Conservation (phyloP, 2,329 filamentous ascomycete species). For the Aspergillus ibericus region DNA sequence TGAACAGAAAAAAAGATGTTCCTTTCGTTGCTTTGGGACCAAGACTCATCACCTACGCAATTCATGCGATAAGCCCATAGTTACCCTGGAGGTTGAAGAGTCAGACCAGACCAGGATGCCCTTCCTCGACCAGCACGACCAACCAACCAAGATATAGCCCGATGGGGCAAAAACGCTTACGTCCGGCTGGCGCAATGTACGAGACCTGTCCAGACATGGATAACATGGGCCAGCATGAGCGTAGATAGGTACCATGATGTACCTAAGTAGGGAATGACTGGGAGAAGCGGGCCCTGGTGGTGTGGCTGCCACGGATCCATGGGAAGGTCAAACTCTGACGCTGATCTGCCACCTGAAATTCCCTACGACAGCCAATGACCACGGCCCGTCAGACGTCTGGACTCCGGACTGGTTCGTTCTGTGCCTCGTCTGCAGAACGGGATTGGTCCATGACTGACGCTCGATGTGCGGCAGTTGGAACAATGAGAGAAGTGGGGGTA, state of each 20-base stretch:
- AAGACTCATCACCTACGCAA: background rate
- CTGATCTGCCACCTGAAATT: slow-evolving; percentile 27
- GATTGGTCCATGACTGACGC: slow-evolving; percentile 13
- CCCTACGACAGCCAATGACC: slow-evolving; percentile 20
- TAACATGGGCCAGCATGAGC: slow-evolving; percentile 1
- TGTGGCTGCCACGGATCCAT: slow-evolving; percentile 17
- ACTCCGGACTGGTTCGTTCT: slow-evolving; percentile 4
- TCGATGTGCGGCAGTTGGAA: slow-evolving; percentile 3
- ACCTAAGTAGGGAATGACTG: background rate
- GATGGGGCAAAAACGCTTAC: background rate
- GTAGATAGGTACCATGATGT: background rate
- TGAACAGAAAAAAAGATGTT: too few relatives aligned
- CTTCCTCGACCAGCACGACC: background rate
- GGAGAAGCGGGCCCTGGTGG: slow-evolving; percentile 7
- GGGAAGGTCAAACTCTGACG: slow-evolving; percentile 21
- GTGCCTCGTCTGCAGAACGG: slow-evolving; percentile 4
- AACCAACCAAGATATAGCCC: slow-evolving; percentile 11
- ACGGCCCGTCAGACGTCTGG: slow-evolving; percentile 13
- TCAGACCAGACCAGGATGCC: slow-evolving; percentile 11
- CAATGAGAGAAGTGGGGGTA: slow-evolving; percentile 1
- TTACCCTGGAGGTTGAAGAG: slow-evolving; percentile 3
- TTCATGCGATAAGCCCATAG: slow-evolving; percentile 5
- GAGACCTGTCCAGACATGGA: slow-evolving; percentile 7
- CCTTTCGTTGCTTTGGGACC: background rate
- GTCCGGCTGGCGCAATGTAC: background rate